Percentiles rank a stretch among this genome's conserved stretches.
These are phyloP conservation scores for Oryza meyeriana DNA, from an alignment of 176 grass and related monocot species.

Conservation along the genomic window DNA sequence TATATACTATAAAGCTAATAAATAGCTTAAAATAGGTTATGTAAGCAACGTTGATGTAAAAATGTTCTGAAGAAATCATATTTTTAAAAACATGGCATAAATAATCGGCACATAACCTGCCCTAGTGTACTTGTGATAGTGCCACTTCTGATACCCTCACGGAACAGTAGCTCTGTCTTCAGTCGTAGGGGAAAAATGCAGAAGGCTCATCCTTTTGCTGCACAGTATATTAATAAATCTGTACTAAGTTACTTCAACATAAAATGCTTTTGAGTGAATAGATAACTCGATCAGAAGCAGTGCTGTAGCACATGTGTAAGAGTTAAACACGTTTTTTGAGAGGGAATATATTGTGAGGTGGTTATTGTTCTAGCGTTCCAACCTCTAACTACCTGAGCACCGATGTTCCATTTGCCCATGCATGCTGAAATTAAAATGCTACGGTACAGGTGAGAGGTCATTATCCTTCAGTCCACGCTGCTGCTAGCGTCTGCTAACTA, in stretches of 20 bases:
- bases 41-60: too few species aligned
- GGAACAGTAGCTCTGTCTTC: neutral
- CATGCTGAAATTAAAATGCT: conserved; percentile 20
- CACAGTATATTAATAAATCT: conserved; percentile 4
- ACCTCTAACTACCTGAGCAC: conserved; percentile 27
- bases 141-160: neutral
- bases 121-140: neutral
- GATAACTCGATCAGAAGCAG: neutral
- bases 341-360: conserved; percentile 5
- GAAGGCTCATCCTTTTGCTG: neutral
- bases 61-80: too few species aligned
- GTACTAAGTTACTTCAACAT: neutral
- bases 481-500: conserved; percentile 10
- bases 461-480: conserved; percentile 40
- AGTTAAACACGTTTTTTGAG: conserved; percentile 18
- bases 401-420: neutral
- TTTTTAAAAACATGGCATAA: too few species aligned
- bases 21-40: too few species aligned
- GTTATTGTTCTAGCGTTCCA: neutral
- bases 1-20: too few species aligned
- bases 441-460: conserved; percentile 33
- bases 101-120: too few species aligned
- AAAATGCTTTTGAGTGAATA: neutral
- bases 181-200: neutral
- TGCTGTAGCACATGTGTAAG: neutral